A percentile compares a stretch with the other conserved stretches of the same genome.
Conservation (phyloP, 192 early-diverging fungal species). For the Gamsiella multidivaricata region DNA sequence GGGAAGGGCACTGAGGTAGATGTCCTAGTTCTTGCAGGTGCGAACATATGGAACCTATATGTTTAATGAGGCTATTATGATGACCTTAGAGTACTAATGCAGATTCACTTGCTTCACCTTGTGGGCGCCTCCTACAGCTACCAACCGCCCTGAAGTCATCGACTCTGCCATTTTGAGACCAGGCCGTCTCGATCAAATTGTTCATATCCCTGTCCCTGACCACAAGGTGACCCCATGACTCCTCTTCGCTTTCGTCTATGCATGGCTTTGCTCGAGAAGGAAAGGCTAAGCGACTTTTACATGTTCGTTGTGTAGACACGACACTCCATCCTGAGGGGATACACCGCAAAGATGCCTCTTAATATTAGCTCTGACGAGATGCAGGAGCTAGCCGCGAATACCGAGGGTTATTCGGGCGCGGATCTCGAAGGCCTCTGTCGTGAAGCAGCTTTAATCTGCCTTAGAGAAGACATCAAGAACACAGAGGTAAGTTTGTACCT, state of each 20-base stretch:
- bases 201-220: slow-evolving; percentile 73
- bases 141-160: slow-evolving; percentile 76
- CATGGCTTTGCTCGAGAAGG: too few species aligned
- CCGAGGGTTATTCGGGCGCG: slow-evolving; percentile 76
- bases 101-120: not conserved
- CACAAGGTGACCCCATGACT: slow-evolving; percentile 46
- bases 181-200: slow-evolving; percentile 84
- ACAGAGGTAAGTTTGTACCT: slow-evolving; percentile 63
- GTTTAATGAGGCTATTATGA: not conserved
- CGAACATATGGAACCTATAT: not conserved
- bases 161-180: slow-evolving; percentile 88
- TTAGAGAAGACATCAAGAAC: slow-evolving; percentile 69
- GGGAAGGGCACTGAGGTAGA: slow-evolving; percentile 55
- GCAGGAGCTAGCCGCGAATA: slow-evolving; percentile 55
- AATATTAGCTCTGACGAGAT: slow-evolving; percentile 59
- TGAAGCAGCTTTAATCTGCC: slow-evolving; percentile 78
- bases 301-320: slow-evolving; percentile 59
- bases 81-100: not conserved
- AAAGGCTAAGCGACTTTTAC: too few species aligned
- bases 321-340: slow-evolving; percentile 65
- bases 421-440: slow-evolving; percentile 86
- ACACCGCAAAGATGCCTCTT: slow-evolving; percentile 65
- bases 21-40: slow-evolving; percentile 80
- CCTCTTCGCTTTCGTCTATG: too few species aligned
- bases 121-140: slow-evolving; percentile 62